Evolutionary conservation across 306 rosid species (phyloP).

Genomic region (Castanea sativa): DNA sequence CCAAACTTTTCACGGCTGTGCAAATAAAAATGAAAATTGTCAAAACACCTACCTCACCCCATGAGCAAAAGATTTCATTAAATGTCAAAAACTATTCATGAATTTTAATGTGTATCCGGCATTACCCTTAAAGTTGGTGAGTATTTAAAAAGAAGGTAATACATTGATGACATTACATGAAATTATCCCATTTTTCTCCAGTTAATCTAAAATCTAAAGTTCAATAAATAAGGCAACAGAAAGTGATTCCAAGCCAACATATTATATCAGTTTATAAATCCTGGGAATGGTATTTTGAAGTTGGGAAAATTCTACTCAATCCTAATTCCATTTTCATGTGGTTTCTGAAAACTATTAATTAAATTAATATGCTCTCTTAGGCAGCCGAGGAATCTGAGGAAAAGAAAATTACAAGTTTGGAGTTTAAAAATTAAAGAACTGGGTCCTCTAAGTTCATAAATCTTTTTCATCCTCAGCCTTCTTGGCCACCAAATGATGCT

Average conservation of each 20-base stretch:
- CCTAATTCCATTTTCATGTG: background rate
- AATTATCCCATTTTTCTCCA: too few relatives aligned
- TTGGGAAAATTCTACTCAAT: background rate
- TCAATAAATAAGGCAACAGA: too few relatives aligned
- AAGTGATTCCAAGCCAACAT: too few relatives aligned
- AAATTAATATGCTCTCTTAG: background rate
- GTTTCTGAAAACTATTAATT: background rate
- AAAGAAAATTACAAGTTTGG: background rate
- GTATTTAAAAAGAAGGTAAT: background rate
- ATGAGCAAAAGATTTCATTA: background rate
- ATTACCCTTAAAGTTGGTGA: background rate
- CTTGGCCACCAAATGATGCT: background rate
- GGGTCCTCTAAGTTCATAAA: background rate
- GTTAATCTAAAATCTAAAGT: too few relatives aligned
- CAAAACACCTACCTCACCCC: constrained; percentile 6
- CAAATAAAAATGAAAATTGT: constrained; percentile 2
- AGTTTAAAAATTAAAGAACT: background rate
- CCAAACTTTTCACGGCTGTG: constrained; percentile 85
- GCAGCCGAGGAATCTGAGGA: background rate
- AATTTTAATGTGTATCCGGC: background rate
- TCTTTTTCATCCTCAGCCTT: background rate
- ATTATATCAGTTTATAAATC: too few relatives aligned
- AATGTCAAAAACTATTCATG: background rate
- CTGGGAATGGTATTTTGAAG: too few relatives aligned
- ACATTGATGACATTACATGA: background rate